Percentiles rank a stretch among this genome's conserved stretches.
Evolutionary conservation across 768 basidiomycete species (phyloP).

Genomic region (Lactarius indigo): DNA sequence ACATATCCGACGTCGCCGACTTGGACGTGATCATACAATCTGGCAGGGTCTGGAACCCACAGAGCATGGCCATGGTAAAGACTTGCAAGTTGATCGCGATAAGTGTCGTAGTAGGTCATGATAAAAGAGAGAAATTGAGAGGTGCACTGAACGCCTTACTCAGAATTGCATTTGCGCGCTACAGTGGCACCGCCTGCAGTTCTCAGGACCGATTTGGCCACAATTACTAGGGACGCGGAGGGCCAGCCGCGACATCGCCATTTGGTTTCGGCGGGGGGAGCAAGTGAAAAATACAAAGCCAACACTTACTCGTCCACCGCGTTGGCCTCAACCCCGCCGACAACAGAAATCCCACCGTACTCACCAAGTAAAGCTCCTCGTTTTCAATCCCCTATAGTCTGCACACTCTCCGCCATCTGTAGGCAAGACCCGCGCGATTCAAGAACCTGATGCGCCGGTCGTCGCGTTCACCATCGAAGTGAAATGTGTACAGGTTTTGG

Average conservation of each 20-base stretch:
- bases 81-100: conserved; percentile 10
- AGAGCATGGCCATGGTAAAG: conserved; percentile 15
- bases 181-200: background rate
- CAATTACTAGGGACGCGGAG: background rate
- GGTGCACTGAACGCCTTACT: too few species aligned
- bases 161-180: background rate
- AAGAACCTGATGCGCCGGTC: background rate
- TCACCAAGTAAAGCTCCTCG: conserved; percentile 27
- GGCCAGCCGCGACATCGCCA: too few species aligned
- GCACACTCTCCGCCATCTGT: background rate
- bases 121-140: background rate
- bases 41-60: conserved; percentile 23
- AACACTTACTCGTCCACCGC: background rate
- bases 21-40: conserved; percentile 17
- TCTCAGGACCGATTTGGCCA: background rate
- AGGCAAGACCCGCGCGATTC: background rate
- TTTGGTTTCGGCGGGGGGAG: too few species aligned
- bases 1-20: conserved; percentile 27
- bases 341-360: background rate
- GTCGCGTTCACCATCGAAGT: conserved; percentile 16
- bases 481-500: conserved; percentile 32
- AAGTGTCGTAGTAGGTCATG: conserved; percentile 6
- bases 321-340: conserved; percentile 28
- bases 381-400: background rate
- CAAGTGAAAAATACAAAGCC: too few species aligned